Percentiles rank a stretch among this genome's conserved stretches.
Conservation (phyloP, 2,329 filamentous ascomycete species). For the Ascochyta lentis region DNA sequence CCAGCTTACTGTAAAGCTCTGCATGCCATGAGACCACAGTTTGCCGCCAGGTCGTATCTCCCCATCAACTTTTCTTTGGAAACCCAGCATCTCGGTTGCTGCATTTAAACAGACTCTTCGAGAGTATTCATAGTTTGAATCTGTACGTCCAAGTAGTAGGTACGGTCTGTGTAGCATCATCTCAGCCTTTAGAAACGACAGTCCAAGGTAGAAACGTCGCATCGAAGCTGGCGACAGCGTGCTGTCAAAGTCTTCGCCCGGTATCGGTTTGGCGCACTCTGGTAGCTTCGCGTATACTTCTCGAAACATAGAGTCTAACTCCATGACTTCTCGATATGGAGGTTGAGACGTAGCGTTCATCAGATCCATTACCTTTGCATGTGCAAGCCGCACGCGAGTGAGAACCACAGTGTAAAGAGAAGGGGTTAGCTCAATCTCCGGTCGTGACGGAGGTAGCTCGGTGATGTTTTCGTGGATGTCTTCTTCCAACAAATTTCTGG, state of each 20-base stretch:
- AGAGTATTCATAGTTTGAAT: conserved; percentile 50
- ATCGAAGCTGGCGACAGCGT: conserved; percentile 25
- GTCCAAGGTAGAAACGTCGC: conserved; percentile 38
- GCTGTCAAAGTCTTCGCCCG: conserved; percentile 21
- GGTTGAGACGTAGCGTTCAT: conserved; percentile 35
- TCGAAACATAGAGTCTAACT: conserved; percentile 35
- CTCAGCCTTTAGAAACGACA: conserved; percentile 43
- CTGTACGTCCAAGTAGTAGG: conserved; percentile 43
- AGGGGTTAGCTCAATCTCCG: conserved; percentile 36
- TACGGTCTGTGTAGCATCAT: conserved; percentile 49
- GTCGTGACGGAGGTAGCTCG: conserved; percentile 38
- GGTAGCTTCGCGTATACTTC: conserved; percentile 33
- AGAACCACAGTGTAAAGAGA: conserved; percentile 36
- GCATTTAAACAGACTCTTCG: conserved; percentile 55
- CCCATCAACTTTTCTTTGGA: conserved; percentile 53
- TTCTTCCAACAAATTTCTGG: conserved; percentile 50
- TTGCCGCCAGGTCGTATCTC: conserved; percentile 52
- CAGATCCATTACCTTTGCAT: conserved; percentile 40
- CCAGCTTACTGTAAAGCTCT: conserved; percentile 52
- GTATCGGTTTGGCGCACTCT: conserved; percentile 20
- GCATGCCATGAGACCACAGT: conserved; percentile 30
- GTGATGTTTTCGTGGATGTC: conserved; percentile 50
- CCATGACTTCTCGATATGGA: conserved; percentile 38
- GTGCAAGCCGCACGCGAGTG: conserved; percentile 31
- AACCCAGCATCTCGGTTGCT: conserved; percentile 52